A percentile compares a stretch with the other conserved stretches of the same genome.
phyloP scores from a whole-genome alignment of 192 early-diverging fungal genomes.

The Coemansia sp. region DNA sequence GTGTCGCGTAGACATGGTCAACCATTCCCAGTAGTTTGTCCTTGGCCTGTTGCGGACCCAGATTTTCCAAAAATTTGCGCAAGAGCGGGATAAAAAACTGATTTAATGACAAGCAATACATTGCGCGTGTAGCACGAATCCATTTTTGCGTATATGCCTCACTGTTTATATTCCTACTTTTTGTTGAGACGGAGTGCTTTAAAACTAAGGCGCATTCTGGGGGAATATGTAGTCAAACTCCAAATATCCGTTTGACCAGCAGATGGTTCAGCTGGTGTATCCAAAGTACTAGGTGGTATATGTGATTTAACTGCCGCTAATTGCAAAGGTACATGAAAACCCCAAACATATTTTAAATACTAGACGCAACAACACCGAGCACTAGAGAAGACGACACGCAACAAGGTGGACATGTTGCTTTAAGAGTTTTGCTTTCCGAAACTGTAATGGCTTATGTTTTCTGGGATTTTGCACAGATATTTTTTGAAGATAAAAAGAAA shows the following conservation, averaged over 20 bases:
- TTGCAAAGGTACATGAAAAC: neutral
- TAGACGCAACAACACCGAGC: neutral
- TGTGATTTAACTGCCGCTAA: slow-evolving; percentile 24
- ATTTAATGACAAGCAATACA: slow-evolving; percentile 41
- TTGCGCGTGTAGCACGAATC: neutral
- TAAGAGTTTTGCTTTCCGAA: too few relatives aligned
- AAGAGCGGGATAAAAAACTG: slow-evolving; percentile 37
- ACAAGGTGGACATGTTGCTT: neutral
- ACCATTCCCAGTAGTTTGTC: slow-evolving; percentile 41
- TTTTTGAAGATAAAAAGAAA: too few relatives aligned
- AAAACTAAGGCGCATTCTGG: slow-evolving; percentile 23
- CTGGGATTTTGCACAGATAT: too few relatives aligned
- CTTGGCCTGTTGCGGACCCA: slow-evolving; percentile 40
- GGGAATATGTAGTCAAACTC: slow-evolving; percentile 32
- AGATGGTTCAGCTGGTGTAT: slow-evolving; percentile 19
- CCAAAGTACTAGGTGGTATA: slow-evolving; percentile 31
- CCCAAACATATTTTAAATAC: neutral
- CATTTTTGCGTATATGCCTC: slow-evolving; percentile 10
- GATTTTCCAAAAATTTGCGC: slow-evolving; percentile 23
- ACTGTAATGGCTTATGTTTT: too few relatives aligned
- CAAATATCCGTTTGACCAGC: slow-evolving; percentile 9
- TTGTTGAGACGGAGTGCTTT: slow-evolving; percentile 14
- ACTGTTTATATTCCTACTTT: slow-evolving; percentile 29
- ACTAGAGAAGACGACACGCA: neutral
- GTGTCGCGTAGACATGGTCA: slow-evolving; percentile 26